Base-by-base conservation (phyloP, 2,329 filamentous ascomycete genomes). In the Teratosphaeria viscida region DNA sequence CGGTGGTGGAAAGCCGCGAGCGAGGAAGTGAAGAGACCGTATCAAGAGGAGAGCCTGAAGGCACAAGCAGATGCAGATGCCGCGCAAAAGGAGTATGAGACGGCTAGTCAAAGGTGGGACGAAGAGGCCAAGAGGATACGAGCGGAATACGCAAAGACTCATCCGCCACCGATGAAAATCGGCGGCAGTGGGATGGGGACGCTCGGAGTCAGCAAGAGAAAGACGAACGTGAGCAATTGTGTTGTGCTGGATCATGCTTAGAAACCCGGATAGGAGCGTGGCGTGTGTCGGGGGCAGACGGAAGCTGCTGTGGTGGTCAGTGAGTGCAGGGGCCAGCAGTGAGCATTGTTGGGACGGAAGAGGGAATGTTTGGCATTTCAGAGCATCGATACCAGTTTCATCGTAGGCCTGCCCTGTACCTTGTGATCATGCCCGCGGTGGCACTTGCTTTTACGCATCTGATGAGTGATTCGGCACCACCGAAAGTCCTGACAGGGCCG, bases 1-100 rank as follows among this genome's bases (percentile, higher is more conserved):
- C 87, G 88, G 70, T 92, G 94, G 86, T 99, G 94, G 94, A 89
- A 88, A 66, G 87, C 89, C 56, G 85, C 89, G 0, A 75, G 80
- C 1, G 79, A 84, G 5, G 88, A 88, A 53, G 82, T 85, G 66
- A 89, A 87, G 69, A 81, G 82, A 70, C 92, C 91, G 0, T 97
- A 89, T 68, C 82, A 92, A 55, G 86, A 90, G 32, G 81, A 86
- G 71, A 89, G 88, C 3, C 81, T 85, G 58, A 80, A 81, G 57
- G 87, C 90, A 65, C 92, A 92, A 71, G 79, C 81, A 60, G 78
- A 75, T 1, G 88, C 91, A 65, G 78, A 78, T 32, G 77, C 79
- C 43, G 80, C 81, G 6, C 70, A 87, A 58, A 79, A 78, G 16
- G 78, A 78, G 26, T 90, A 84, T 72, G 84, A 85, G 54, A 78